phyloP scores from a whole-genome alignment of 345 rosid species.

The Abelmoschus esculentus region DNA sequence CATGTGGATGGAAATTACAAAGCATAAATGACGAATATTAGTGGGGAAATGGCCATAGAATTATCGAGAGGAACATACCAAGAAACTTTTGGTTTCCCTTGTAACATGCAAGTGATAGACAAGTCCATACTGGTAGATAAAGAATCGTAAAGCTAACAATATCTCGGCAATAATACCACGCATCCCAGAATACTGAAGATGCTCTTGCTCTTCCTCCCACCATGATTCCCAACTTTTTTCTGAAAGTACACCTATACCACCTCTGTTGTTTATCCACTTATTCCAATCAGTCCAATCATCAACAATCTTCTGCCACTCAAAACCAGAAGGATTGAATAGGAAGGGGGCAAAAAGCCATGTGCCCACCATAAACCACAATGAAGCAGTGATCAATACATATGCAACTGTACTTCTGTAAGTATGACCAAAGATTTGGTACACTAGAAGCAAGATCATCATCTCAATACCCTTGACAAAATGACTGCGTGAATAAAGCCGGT shows the following conservation, averaged over 20 bases:
- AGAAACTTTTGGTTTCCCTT: slow-evolving; percentile 40
- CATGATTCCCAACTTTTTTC: slow-evolving; percentile 99
- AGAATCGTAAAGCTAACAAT: slow-evolving; percentile 70
- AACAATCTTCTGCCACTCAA: slow-evolving; percentile 98
- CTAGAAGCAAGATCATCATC: slow-evolving; percentile 86
- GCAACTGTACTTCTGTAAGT: slow-evolving; percentile 81
- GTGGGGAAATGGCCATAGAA: slow-evolving; percentile 3
- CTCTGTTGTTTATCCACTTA: slow-evolving; percentile 88
- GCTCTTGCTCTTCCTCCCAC: slow-evolving; percentile 99
- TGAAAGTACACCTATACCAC: slow-evolving; percentile 95
- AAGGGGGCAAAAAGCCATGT: slow-evolving; percentile 99
- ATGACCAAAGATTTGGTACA: slow-evolving; percentile 79
- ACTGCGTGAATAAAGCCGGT: slow-evolving; percentile 94
- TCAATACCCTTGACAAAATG: slow-evolving; percentile 98
- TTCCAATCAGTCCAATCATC: slow-evolving; percentile 99
- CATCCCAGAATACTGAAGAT: slow-evolving; percentile 78
- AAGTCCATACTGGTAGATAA: slow-evolving; percentile 93
- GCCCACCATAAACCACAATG: slow-evolving; percentile 99
- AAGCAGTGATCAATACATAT: slow-evolving; percentile 75
- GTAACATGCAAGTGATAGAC: slow-evolving; percentile 77
- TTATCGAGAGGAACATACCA: slow-evolving; percentile 41
- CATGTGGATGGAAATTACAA: slow-evolving; percentile 5
- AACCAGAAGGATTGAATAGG: slow-evolving; percentile 97
- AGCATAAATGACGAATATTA: background rate
- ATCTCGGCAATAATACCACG: slow-evolving; percentile 94